Conservation (phyloP, 2,329 filamentous ascomycete genomes). For the Pseudogymnoascus sp. region DNA sequence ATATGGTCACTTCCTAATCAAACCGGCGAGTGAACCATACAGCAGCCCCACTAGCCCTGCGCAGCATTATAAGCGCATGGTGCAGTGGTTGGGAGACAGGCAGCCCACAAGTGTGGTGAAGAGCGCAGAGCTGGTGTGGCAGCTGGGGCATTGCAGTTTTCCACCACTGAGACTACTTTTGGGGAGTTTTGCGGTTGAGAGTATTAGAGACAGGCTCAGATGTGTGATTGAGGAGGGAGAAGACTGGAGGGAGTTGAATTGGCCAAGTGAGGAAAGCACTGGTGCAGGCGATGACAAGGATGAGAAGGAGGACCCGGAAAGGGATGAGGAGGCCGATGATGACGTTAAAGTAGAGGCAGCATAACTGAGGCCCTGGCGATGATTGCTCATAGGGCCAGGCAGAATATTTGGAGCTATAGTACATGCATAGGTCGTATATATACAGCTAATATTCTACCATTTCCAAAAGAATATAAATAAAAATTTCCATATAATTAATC, state of each 20-base stretch:
- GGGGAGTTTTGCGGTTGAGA: slow-evolving; percentile 91
- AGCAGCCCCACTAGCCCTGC: slow-evolving; percentile 69
- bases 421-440: not conserved
- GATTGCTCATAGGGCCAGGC: not conserved
- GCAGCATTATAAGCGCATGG: slow-evolving; percentile 79
- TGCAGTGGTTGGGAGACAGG: slow-evolving; percentile 88
- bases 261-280: slow-evolving; percentile 6
- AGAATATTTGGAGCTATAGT: not conserved
- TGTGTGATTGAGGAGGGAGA: slow-evolving; percentile 92
- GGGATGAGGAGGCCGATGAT: slow-evolving; percentile 6
- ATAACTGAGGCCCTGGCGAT: not conserved
- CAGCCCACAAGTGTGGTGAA: slow-evolving; percentile 91
- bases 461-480: not conserved
- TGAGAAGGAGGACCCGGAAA: slow-evolving; percentile 8
- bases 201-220: slow-evolving; percentile 78
- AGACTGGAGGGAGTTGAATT: slow-evolving; percentile 84
- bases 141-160: slow-evolving; percentile 89
- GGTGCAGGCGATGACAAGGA: slow-evolving; percentile 10
- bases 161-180: slow-evolving; percentile 80
- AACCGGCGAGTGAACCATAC: slow-evolving; percentile 76
- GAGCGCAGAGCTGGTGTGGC: slow-evolving; percentile 88
- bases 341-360: not conserved
- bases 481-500: not conserved
- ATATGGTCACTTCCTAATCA: slow-evolving; percentile 89
- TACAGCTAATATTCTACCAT: not conserved